Evolutionary conservation across 768 basidiomycete species (phyloP), one percentile per base, ranked within the genome.

Genomic region (Coprinellus micaceus): DNA sequence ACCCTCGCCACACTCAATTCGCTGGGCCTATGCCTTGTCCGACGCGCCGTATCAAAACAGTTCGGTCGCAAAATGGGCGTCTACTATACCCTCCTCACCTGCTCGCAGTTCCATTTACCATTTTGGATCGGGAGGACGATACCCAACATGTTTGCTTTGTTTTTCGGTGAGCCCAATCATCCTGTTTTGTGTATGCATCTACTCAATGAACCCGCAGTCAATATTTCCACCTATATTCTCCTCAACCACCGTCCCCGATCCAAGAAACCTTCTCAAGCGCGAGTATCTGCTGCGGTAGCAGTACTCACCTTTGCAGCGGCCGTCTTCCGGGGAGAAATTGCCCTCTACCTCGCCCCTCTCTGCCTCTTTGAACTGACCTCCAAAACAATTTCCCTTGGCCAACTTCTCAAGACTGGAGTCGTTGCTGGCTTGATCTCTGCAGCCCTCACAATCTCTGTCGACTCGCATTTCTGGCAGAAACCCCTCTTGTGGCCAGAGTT

Each of bases 111-210:
- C 66, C 97, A 98, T 66, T 66, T 95, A 4, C 86, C 86, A 6
- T 99, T 92, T 68, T 98, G 93, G 87, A 91, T 94, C 78, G 86
- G 94, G 2, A 74, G 97, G 53, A 97, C 96, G 0, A 70, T 98
- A 6, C 96, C 97, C 1, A 99, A 98, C 68, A 96, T 94, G 86
- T 85, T 94, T 40, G 52, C 56, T 47, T 36, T 57, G 2, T 48
- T 61, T n/a, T 43, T 59, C 10, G 49, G 45, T 56, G 25, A 11
- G 52, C 44, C 25, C 30, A n/a, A 17, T 22, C 19, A 1, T 33
- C 22, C 25, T 55, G 40, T 22, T 45, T 29, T 17, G 51, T 1
- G 21, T 40, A 6, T 43, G 19, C 44, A 7, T 43, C 21, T 3
- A 13, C 59, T 52, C 13, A 13, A 11, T 48, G 50, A 13, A 6